Percentiles rank a stretch among this genome's conserved stretches.
These are phyloP conservation scores for Ceratobasidium sp. DNA, from an alignment of 1,284 basidiomycete species.

Conservation along the genomic window DNA sequence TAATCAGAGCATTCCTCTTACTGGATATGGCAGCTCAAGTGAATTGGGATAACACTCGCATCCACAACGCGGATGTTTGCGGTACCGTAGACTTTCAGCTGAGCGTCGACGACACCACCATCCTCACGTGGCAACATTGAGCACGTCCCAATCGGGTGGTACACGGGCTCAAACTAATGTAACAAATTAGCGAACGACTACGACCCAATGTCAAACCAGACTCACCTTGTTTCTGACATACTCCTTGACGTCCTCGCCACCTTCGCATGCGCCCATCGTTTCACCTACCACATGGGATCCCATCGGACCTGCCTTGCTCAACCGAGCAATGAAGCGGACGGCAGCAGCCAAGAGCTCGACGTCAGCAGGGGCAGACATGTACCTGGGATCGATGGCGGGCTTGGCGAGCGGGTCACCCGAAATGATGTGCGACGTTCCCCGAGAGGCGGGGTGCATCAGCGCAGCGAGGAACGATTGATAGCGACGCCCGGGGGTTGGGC, in stretches of 20 bases:
- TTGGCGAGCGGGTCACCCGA: constrained; percentile 51
- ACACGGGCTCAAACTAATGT: constrained; percentile 39
- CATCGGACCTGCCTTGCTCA: constrained; percentile 21
- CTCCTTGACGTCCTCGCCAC: constrained; percentile 17
- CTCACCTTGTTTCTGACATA: constrained; percentile 33
- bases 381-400: constrained; percentile 58
- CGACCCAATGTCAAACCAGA: no score
- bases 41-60: constrained; percentile 37
- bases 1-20: not conserved
- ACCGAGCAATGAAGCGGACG: constrained; percentile 24
- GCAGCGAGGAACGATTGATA: constrained; percentile 48
- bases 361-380: constrained; percentile 50
- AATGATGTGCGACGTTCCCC: constrained; percentile 50
- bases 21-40: constrained; percentile 35
- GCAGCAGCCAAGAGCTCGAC: constrained; percentile 41
- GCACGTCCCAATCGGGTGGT: constrained; percentile 47
- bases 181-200: not conserved
- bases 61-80: constrained; percentile 44
- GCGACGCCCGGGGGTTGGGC: constrained; percentile 42
- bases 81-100: constrained; percentile 50
- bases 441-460: constrained; percentile 50
- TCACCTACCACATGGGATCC: constrained; percentile 10
- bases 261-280: constrained; percentile 12
- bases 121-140: constrained; percentile 47
- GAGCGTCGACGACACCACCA: constrained; percentile 50